A percentile compares a stretch with the other conserved stretches of the same genome.
Evolutionary conservation across 75 land plant genomes (phyloP).

Genomic region (Gnetum montanum): DNA sequence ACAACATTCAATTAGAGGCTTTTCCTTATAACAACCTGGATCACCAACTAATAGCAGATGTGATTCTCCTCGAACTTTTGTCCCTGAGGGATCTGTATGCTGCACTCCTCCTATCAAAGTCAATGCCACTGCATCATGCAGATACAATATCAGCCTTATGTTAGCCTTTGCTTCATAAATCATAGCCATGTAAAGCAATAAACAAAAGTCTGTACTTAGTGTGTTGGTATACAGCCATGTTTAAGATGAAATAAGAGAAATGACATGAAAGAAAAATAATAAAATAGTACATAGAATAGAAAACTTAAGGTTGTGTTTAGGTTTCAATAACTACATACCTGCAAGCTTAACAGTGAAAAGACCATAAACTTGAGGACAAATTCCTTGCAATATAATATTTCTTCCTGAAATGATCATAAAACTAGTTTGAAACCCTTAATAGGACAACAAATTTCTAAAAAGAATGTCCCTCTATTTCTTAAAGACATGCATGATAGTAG

Average conservation of each 20-base stretch:
- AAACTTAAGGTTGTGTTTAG: too few species aligned
- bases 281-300: neutral
- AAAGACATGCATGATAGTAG: too few species aligned
- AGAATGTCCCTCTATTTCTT: too few species aligned
- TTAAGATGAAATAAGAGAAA: neutral
- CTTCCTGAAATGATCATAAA: constrained; percentile 68
- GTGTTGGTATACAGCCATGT: neutral
- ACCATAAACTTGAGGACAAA: constrained; percentile 94
- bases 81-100: constrained; percentile 89
- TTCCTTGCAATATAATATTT: constrained; percentile 73
- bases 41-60: constrained; percentile 94
- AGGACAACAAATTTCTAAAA: too few species aligned
- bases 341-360: constrained; percentile 96
- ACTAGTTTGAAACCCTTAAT: too few species aligned
- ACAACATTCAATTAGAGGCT: too few species aligned
- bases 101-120: constrained; percentile 97
- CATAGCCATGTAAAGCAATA: neutral
- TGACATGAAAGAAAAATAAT: neutral
- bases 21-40: too few species aligned
- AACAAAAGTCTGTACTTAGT: neutral
- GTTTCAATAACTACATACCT: constrained; percentile 43
- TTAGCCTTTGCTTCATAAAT: neutral
- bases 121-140: constrained; percentile 65
- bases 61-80: constrained; percentile 92
- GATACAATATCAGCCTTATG: too few species aligned